Evolutionary conservation across 73 alveolate species (phyloP), one percentile per base, ranked within the genome.

Genomic region (Paramecium sonneborni): DNA sequence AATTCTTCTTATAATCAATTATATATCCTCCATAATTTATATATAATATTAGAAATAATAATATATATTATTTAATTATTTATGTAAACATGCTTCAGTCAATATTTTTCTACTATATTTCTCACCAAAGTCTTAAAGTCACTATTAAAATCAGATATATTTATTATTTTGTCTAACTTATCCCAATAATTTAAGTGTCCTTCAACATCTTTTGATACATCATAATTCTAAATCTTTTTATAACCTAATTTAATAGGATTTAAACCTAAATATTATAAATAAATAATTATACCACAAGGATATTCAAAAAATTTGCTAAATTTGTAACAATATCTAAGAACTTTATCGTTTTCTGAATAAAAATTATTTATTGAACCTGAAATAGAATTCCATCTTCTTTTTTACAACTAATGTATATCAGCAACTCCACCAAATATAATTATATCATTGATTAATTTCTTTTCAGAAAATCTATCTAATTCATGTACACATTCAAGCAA

Each of bases 11-110:
- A 96, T 95, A 57, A 79, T 89, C 93, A 96, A 76, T 70, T 86
- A 93, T 41, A 96, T 84, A 87, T 96, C 98, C 86, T 94, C 94
- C 99, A 95, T 95, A n/a, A n/a, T n/a, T n/a, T n/a, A n/a, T n/a
- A n/a, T n/a, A n/a, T n/a, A n/a, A n/a, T n/a, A n/a, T n/a, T n/a
- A n/a, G n/a, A n/a, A n/a, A n/a, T n/a, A n/a, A n/a, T n/a, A n/a
- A n/a, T n/a, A n/a, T n/a, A n/a, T n/a, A n/a, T n/a, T n/a, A n/a
- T n/a, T n/a, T n/a, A n/a, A n/a, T n/a, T n/a, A n/a, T n/a, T n/a
- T n/a, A n/a, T n/a, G n/a, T n/a, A n/a, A n/a, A n/a, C n/a, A n/a
- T n/a, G n/a, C n/a, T n/a, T n/a, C n/a, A n/a, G n/a, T 52, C 68
- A 52, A 23, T 1, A 18, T 52, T 2, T 18, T 52, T 52, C 32